Evolutionary conservation across 2,329 filamentous ascomycete genomes (phyloP), one percentile per base, ranked within the genome.

Genomic region (Sclerotinia trifoliorum): DNA sequence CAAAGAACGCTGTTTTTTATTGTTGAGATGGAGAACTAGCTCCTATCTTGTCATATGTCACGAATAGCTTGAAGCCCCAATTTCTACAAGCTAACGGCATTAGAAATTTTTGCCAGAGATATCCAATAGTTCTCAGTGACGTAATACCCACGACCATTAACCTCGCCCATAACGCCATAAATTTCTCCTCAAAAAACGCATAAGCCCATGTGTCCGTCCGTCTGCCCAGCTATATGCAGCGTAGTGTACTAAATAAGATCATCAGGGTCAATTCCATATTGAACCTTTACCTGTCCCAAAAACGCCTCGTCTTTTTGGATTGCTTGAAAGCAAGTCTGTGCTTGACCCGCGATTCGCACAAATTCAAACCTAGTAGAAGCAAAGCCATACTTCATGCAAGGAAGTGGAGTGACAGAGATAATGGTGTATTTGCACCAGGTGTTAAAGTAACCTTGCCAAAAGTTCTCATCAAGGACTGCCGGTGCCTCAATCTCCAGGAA

Each of bases 401-500:
- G 56, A 1, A 62, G 26, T n/a, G 24, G 2, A 17, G 17, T 2
- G 5, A 67, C 29, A 2, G 65, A 67, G 3, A 67, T 46, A 13
- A 67, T 21, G 7, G n/a, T 46, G 5, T 63, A 29, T 15, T 51
- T 63, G 42, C 65, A 67, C 65, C 65, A 67, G 7, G 11, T 51
- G 5, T 10, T 24, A 51, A 67, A 67, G 2, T 62, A 51, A 1
- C n/a, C 24, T 7, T 55, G 35, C 65, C 65, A 67, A n/a, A 62
- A 67, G 3, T 26, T 4, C 2, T 61, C n/a, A 11, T 63, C 48
- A 13, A 62, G 49, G 3, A 32, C 5, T 2, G 1, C 21, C 15
- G 65, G 65, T 0, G 65, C 46, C 17, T 67, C 56, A 10, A 67
- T 67, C 5, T 67, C 56, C 8, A 67, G 21, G n/a, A 58, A 67